Evolutionary conservation across 768 basidiomycete species (phyloP).

Genomic region (Sporobolomyces roseus): DNA sequence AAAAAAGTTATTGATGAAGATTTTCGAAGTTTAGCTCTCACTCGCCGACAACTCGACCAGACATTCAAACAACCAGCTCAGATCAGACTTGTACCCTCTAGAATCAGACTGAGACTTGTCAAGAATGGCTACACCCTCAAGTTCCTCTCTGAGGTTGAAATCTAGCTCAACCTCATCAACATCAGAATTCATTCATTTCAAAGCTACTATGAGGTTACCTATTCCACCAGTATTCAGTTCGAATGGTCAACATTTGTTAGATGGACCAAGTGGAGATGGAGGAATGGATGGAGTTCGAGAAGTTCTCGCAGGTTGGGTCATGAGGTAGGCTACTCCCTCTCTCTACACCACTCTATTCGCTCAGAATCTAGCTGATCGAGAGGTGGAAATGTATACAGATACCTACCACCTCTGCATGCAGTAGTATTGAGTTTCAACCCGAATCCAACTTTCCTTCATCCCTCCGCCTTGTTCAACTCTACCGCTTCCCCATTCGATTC

Average conservation of each 20-base stretch:
- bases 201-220: constrained; percentile 41
- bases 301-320: constrained; percentile 52
- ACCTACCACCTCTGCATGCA: constrained; percentile 50
- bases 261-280: constrained; percentile 41
- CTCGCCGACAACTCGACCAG: not conserved
- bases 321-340: no score
- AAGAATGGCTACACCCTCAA: not conserved
- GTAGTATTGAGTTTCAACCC: constrained; percentile 51
- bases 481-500: constrained; percentile 22
- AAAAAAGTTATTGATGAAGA: not conserved
- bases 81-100: no score
- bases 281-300: constrained; percentile 50
- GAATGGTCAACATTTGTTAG: constrained; percentile 43
- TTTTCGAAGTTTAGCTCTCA: no score
- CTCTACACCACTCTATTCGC: no score
- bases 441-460: constrained; percentile 44
- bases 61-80: no score
- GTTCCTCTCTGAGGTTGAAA: constrained; percentile 11
- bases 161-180: not conserved
- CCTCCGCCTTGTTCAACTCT: constrained; percentile 30
- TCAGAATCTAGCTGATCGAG: no score
- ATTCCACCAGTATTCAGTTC: constrained; percentile 38
- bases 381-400: no score
- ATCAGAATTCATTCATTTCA: constrained; percentile 42
- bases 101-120: not conserved